A percentile compares a stretch with the other conserved stretches of the same genome.
Conservation (phyloP, 2,329 filamentous ascomycete species). For the Clarireedia sp. region DNA sequence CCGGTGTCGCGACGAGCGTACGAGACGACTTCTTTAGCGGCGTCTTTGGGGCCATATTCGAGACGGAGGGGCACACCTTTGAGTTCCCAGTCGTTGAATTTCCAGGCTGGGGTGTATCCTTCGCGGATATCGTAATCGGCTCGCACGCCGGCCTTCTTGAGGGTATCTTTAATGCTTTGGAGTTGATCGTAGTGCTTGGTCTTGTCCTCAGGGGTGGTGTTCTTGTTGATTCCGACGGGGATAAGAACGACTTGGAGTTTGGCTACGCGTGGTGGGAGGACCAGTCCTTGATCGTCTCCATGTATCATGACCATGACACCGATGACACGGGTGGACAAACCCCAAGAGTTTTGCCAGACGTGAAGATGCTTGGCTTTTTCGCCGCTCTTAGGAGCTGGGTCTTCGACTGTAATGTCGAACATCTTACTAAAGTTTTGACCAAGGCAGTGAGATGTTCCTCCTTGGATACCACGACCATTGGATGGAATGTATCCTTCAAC, state of each 20-base stretch:
- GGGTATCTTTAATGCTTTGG: constrained; percentile 57
- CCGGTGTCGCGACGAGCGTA: constrained; percentile 81
- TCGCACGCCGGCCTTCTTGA: constrained; percentile 69
- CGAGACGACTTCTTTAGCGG: constrained; percentile 75
- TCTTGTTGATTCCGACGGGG: constrained; percentile 87
- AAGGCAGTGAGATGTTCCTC: constrained; percentile 80
- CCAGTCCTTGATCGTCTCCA: constrained; percentile 89
- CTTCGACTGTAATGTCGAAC: constrained; percentile 97
- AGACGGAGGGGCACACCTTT: constrained; percentile 90
- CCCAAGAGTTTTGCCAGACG: constrained; percentile 99
- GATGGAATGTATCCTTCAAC: constrained; percentile 95
- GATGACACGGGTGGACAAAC: constrained; percentile 91
- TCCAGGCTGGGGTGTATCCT: constrained; percentile 88
- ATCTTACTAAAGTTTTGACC: constrained; percentile 99
- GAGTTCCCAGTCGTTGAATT: constrained; percentile 98
- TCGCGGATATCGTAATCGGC: constrained; percentile 78
- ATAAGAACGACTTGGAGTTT: constrained; percentile 82
- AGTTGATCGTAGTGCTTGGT: constrained; percentile 69
- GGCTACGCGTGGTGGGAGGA: constrained; percentile 83
- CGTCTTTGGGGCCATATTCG: constrained; percentile 93
- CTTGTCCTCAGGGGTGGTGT: constrained; percentile 72
- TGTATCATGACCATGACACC: constrained; percentile 99
- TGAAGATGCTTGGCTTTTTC: constrained; percentile 73
- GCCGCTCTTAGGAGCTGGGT: constrained; percentile 63
- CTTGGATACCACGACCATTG: constrained; percentile 94